Evolutionary conservation across 441 rosid species (phyloP).

Genomic region (Bocquillonia castaneifolia): DNA sequence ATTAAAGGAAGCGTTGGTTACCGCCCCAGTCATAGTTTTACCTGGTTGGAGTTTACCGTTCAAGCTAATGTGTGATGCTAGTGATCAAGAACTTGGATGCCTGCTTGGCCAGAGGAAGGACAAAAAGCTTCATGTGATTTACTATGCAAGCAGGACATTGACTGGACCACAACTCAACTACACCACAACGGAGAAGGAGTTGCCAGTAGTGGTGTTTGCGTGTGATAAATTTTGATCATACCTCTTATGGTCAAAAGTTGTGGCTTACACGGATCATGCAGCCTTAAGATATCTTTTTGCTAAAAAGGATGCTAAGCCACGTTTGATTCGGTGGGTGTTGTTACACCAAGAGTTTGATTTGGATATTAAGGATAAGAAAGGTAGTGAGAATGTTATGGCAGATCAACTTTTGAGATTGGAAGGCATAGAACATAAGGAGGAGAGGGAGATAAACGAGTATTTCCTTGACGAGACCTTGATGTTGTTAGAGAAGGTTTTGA

Average conservation of each 20-base stretch:
- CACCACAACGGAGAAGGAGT: neutral
- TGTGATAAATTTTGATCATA: too few relatives aligned
- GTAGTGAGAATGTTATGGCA: too few relatives aligned
- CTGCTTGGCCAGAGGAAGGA: too few relatives aligned
- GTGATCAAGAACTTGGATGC: neutral
- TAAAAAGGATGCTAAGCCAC: neutral
- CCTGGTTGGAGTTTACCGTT: neutral
- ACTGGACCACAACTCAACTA: neutral
- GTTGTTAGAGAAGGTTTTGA: too few relatives aligned
- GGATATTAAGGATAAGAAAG: too few relatives aligned
- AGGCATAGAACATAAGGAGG: neutral
- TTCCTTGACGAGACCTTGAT: neutral
- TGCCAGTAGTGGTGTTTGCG: neutral
- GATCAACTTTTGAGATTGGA: too few relatives aligned
- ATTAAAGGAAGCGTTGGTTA: too few relatives aligned
- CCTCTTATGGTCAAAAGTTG: neutral
- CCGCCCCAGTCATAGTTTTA: too few relatives aligned
- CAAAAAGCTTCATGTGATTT: neutral
- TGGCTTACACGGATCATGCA: neutral
- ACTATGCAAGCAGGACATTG: neutral
- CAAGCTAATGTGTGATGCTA: too few relatives aligned
- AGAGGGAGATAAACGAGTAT: neutral
- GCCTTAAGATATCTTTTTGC: neutral
- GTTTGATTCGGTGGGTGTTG: neutral
- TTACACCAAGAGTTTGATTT: conserved; percentile 4